Evolutionary conservation across 306 rosid genomes (phyloP).

Genomic region (Alnus glutinosa): DNA sequence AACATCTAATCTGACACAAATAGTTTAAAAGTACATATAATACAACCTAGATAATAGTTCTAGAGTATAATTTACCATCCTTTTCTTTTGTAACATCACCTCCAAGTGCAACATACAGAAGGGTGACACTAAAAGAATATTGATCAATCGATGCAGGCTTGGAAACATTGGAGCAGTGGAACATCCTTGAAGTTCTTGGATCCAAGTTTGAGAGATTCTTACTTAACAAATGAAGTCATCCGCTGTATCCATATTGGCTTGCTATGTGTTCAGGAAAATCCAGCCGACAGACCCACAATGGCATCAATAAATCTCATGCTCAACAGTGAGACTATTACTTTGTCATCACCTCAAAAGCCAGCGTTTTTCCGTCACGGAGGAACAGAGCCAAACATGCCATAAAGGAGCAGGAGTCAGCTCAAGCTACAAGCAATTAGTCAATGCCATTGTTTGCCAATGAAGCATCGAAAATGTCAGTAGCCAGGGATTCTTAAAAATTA

Average conservation of each 20-base stretch:
- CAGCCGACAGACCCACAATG: constrained; percentile 34
- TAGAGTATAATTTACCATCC: too few relatives aligned
- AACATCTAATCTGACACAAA: too few relatives aligned
- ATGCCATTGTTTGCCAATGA: neutral
- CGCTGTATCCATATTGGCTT: constrained; percentile 39
- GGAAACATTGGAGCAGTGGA: constrained; percentile 36
- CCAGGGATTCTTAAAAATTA: too few relatives aligned
- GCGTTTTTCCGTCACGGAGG: neutral
- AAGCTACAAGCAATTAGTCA: neutral
- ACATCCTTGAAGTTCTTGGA: constrained; percentile 23
- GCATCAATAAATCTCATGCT: constrained; percentile 32
- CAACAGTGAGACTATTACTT: neutral
- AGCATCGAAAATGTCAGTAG: neutral
- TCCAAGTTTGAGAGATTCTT: constrained; percentile 13
- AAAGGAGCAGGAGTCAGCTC: neutral
- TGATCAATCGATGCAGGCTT: constrained; percentile 22
- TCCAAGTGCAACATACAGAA: too few relatives aligned
- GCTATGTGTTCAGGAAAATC: constrained; percentile 37
- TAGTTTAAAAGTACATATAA: too few relatives aligned
- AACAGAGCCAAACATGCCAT: neutral
- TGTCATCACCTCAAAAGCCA: constrained; percentile 13
- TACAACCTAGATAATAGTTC: too few relatives aligned
- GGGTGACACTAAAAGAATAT: too few relatives aligned
- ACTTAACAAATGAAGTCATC: constrained; percentile 27
- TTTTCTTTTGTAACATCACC: too few relatives aligned